Evolutionary conservation across 2,329 filamentous ascomycete genomes (phyloP).

Genomic region (Cucurbitaria berberidis): DNA sequence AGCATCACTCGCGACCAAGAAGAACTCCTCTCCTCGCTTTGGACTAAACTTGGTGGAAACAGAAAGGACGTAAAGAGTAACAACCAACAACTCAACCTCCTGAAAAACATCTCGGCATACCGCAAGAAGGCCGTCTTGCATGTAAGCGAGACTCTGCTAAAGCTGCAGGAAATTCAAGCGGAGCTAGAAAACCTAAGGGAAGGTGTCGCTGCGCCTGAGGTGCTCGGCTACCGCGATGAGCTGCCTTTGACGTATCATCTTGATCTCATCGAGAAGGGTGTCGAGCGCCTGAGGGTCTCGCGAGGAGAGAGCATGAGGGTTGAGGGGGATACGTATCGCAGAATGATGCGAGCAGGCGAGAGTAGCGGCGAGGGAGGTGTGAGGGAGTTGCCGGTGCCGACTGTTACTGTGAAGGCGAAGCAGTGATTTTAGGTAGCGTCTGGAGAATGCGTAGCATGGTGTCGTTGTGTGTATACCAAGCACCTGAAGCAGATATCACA

Average conservation of each 20-base stretch:
- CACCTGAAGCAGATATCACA: background rate
- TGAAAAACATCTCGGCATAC: conserved; percentile 70
- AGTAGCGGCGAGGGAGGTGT: conserved; percentile 2
- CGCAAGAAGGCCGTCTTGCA: conserved; percentile 70
- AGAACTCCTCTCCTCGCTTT: conserved; percentile 71
- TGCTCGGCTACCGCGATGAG: conserved; percentile 59
- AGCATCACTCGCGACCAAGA: conserved; percentile 65
- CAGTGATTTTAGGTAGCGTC: background rate
- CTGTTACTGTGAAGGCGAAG: conserved; percentile 21
- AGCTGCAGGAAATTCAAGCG: conserved; percentile 74
- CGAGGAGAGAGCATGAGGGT: conserved; percentile 64
- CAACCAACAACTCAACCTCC: conserved; percentile 67
- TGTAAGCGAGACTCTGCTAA: conserved; percentile 72
- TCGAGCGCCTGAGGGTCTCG: conserved; percentile 72
- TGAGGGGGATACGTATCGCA: conserved; percentile 59
- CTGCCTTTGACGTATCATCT: conserved; percentile 77
- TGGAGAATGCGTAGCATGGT: background rate
- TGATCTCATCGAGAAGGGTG: conserved; percentile 73
- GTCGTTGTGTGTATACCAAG: background rate
- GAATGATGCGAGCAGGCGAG: conserved; percentile 22
- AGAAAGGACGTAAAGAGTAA: conserved; percentile 65
- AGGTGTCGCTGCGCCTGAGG: conserved; percentile 69
- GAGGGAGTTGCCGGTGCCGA: conserved; percentile 21
- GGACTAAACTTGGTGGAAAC: conserved; percentile 78
- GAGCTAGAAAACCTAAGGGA: conserved; percentile 75